These are phyloP conservation scores for Nadsonia starkeyi-henricii DNA, from an alignment of 1,139 yeast genomes.

Conservation along the genomic window DNA sequence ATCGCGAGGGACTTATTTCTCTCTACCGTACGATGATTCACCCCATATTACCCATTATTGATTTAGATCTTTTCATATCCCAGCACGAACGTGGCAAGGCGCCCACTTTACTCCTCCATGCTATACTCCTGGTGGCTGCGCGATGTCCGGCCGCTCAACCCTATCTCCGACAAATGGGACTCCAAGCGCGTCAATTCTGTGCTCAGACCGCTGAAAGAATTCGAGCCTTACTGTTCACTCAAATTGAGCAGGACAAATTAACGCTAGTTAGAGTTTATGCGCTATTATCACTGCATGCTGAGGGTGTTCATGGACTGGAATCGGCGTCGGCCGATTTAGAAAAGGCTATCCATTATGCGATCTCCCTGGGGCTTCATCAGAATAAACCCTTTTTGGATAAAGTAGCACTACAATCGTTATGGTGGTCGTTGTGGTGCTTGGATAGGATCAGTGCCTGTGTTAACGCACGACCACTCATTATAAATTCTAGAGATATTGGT, in stretches of 20 bases:
- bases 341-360: slow-evolving; percentile 27
- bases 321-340: slow-evolving; percentile 28
- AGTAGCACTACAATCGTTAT: slow-evolving; percentile 21
- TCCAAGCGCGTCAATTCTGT: slow-evolving; percentile 23
- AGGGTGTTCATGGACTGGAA: slow-evolving; percentile 29
- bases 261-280: slow-evolving; percentile 25
- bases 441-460: slow-evolving; percentile 29
- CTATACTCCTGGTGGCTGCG: slow-evolving; percentile 28
- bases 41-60: slow-evolving; percentile 27
- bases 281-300: slow-evolving; percentile 21
- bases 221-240: slow-evolving; percentile 29
- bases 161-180: slow-evolving; percentile 14
- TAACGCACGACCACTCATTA: slow-evolving; percentile 27
- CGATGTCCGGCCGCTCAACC: slow-evolving; percentile 26
- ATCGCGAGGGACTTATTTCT: slow-evolving; percentile 23
- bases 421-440: slow-evolving; percentile 31
- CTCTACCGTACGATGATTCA: slow-evolving; percentile 27
- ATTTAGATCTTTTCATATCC: slow-evolving; percentile 24
- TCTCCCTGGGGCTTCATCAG: slow-evolving; percentile 28
- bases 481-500: slow-evolving; percentile 27
- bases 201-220: slow-evolving; percentile 24
- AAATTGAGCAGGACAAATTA: slow-evolving; percentile 30
- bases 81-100: slow-evolving; percentile 25
- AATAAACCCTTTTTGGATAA: slow-evolving; percentile 22
- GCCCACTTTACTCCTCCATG: slow-evolving; percentile 27